Conservation (phyloP, 1,139 yeast species). For the Pichia sp. region DNA sequence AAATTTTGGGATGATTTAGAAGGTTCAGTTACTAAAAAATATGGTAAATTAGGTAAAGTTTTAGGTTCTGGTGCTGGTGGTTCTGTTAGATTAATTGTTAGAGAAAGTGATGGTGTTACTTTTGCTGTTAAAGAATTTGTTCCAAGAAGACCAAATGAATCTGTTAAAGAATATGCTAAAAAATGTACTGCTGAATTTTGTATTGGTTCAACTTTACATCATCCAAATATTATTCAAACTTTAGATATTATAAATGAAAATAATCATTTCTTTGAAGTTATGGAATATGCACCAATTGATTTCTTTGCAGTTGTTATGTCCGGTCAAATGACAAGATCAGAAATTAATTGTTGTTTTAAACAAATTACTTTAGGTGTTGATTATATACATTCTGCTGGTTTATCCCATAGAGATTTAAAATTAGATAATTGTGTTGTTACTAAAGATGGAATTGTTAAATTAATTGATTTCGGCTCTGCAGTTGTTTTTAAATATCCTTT, state of each 20-base stretch:
- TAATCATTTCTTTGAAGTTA: constrained; percentile 80
- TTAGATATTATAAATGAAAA: constrained; percentile 87
- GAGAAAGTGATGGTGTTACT: constrained; percentile 60
- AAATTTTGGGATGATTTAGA: constrained; percentile 33
- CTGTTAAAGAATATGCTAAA: constrained; percentile 81
- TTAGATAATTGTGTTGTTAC: constrained; percentile 91
- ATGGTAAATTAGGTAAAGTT: constrained; percentile 77
- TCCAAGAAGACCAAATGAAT: constrained; percentile 66
- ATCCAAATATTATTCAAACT: constrained; percentile 86
- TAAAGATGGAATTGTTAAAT: constrained; percentile 74
- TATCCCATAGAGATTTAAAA: constrained; percentile 89
- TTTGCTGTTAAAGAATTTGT: constrained; percentile 95
- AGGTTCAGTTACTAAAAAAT: constrained; percentile 64
- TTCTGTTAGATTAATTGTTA: constrained; percentile 67
- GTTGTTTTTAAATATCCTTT: constrained; percentile 91
- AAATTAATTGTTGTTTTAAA: constrained; percentile 84
- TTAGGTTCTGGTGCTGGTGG: constrained; percentile 98
- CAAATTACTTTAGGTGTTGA: constrained; percentile 79
- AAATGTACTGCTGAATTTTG: constrained; percentile 95
- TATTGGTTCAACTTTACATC: constrained; percentile 85
- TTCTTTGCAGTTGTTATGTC: constrained; percentile 94
- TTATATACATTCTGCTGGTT: constrained; percentile 80
- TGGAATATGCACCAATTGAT: constrained; percentile 94
- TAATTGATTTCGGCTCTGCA: constrained; percentile 92
- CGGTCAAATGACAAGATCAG: constrained; percentile 81